Base-by-base conservation (phyloP, 352 stramenopile species). In the Phytophthora hibernalis region DNA sequence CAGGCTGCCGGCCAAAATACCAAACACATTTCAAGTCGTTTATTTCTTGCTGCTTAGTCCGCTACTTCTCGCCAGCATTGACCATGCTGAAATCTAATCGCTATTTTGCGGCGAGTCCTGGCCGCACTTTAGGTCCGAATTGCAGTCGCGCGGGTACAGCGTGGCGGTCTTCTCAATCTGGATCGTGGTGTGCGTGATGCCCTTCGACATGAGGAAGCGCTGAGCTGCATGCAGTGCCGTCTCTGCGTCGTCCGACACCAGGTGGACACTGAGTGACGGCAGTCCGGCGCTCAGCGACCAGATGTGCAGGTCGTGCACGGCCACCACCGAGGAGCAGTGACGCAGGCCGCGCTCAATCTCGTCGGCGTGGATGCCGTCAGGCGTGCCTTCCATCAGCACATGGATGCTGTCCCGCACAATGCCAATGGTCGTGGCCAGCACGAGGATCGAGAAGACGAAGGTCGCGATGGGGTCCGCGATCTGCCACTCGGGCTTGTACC, bases 241-340 rank as follows among this genome's bases (percentile, higher is more conserved):
- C 55, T 93, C 85, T 5, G 80, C 72, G 33, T 93, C 76, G 28
- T 85, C 76, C 33, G 79, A 91, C 26, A 92, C 67, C 50, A 98
- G 73, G 74, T 99, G 97, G 21, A 99, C 96, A 55, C 90, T 98
- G 24, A 99, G 78, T 20, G 90, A 91, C 11, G 83, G 82, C 30
- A 94, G 66, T 0, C 96, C 95, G 10, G 97, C 87, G 24, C 90
- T 98, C 50, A 99, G 92, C 53, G 80, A 97, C 98, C 98, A 99
- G 59, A 99, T 98, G 82, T 99, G 97, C 59, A 99, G 78, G 76
- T 99, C 96, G 79, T 99, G 97, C 13, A 99, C 92, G 56, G 98
- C 86, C 9, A 84, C 67, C 5, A 99, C 96, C 2, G 91, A 88
- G 18, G 77, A 53, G 54, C 98, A 89, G 26, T 45, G 59, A 31